Percentiles rank a stretch among this genome's conserved stretches.
Conservation (phyloP, 192 early-diverging fungal genomes). For the Entomortierella beljakovae region DNA sequence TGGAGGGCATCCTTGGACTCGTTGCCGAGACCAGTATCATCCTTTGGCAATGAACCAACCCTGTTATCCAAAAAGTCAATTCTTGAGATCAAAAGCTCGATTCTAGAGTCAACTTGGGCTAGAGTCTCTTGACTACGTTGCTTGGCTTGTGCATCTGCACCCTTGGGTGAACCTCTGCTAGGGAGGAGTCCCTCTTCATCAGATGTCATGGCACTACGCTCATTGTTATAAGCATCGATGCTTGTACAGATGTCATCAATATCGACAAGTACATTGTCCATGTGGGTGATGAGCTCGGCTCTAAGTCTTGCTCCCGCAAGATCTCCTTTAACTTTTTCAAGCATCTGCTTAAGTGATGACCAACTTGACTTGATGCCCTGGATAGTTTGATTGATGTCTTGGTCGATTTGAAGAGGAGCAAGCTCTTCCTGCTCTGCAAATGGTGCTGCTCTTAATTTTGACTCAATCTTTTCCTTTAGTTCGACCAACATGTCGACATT, state of each 20-base stretch:
- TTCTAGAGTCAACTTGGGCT: conserved; percentile 61
- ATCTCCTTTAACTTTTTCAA: conserved; percentile 64
- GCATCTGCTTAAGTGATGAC: conserved; percentile 65
- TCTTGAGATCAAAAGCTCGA: conserved; percentile 61
- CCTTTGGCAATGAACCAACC: conserved; percentile 40
- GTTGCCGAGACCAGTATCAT: conserved; percentile 24
- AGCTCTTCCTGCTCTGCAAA: conserved; percentile 14
- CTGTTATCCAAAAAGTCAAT: conserved; percentile 61
- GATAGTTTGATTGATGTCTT: conserved; percentile 42
- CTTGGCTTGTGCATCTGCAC: conserved; percentile 34
- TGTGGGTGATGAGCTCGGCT: conserved; percentile 37
- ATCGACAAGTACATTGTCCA: conserved; percentile 40
- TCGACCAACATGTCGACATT: conserved; percentile 60
- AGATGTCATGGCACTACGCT: conserved; percentile 50
- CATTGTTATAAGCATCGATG: conserved; percentile 44
- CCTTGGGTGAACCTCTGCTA: conserved; percentile 14
- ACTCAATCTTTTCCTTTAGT: conserved; percentile 53
- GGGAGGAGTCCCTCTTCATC: conserved; percentile 48
- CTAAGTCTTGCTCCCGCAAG: conserved; percentile 53
- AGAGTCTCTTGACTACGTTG: conserved; percentile 47
- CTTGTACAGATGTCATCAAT: conserved; percentile 44
- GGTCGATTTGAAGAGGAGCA: conserved; percentile 24
- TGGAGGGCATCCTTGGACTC: conserved; percentile 51
- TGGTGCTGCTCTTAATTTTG: conserved; percentile 18
- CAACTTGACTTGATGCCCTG: conserved; percentile 65